Conservation (phyloP, 108 stramenopile species). For the Nitzschia palea region DNA sequence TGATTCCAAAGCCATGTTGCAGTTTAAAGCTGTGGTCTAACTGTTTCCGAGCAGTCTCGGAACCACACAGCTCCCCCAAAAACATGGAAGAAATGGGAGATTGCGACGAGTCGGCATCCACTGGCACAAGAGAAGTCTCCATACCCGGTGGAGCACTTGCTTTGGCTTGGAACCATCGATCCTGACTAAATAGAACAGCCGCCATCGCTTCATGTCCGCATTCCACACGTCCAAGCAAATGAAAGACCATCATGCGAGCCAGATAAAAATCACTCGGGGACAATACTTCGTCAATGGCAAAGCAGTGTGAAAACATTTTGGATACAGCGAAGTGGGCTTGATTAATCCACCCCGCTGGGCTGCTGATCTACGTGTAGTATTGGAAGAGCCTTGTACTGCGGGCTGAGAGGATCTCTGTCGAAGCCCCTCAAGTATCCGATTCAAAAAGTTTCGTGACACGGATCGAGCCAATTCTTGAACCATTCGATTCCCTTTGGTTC, state of each 20-base stretch:
- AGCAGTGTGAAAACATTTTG: slow-evolving; percentile 44
- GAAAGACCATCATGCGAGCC: slow-evolving; percentile 48
- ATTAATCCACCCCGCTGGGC: slow-evolving; percentile 59
- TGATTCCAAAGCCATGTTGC: slow-evolving; percentile 44
- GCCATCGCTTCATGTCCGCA: slow-evolving; percentile 71
- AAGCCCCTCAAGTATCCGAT: not conserved
- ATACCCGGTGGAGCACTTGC: slow-evolving; percentile 18
- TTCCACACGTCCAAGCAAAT: slow-evolving; percentile 59
- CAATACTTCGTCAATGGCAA: slow-evolving; percentile 8
- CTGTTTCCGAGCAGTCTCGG: slow-evolving; percentile 35
- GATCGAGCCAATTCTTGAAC: not conserved
- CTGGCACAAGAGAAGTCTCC: not conserved
- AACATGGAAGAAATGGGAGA: slow-evolving; percentile 42
- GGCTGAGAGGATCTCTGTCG: not conserved
- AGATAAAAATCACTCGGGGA: slow-evolving; percentile 25
- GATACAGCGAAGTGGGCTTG: slow-evolving; percentile 57
- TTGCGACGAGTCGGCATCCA: not conserved
- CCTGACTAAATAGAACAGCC: slow-evolving; percentile 53
- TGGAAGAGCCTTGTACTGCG: not conserved
- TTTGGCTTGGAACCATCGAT: slow-evolving; percentile 33
- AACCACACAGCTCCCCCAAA: slow-evolving; percentile 38
- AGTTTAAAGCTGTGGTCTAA: slow-evolving; percentile 69
- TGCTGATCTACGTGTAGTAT: not conserved
- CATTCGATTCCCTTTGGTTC: slow-evolving; percentile 1
- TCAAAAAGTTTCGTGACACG: not conserved